Evolutionary conservation across 2,329 filamentous ascomycete species (phyloP), one percentile per base, ranked within the genome.

Genomic region (Colletotrichum lentis): DNA sequence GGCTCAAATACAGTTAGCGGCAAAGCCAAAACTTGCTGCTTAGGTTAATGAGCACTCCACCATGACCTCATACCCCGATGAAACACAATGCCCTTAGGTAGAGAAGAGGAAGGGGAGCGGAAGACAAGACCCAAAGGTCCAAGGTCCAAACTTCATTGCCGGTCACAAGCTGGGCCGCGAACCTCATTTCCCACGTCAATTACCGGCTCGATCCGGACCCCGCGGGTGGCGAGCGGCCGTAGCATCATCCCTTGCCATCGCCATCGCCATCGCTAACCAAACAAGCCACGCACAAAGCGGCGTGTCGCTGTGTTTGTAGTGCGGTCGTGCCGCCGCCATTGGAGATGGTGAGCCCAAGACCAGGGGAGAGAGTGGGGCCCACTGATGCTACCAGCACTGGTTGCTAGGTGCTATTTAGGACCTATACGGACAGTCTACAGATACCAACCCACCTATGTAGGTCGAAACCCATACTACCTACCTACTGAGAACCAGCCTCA

Each of bases 1-100:
- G 62, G 65, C 55, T 60, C 62, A 65, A 65, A 27, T 46, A 60
- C 49, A 50, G 54, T 64, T 58, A n/a, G 49, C 44, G n/a, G 24
- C 14, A 11, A 31, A 37, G 41, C 24, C 16, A 27, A 10, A 5
- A 20, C 10, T 27, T 18, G 24, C n/a, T 50, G 47, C 16, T 27
- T 57, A 16, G 58, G 44, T 46, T 46, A 41, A 56, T 27, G 20
- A 58, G 60, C 49, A 59, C 61, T 68, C 62, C 61, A 68, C 64
- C 64, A 69, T 64, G 67, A 68, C 67, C 58, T 68, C 67, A 69
- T 68, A 70, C 60, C 37, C 64, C 37, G 55, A 60, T 69, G 68
- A 70, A 70, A 70, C 68, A 67, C 43, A 20, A 37, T 41, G 44
- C 43, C 37, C 54, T 27, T 53, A 16, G 20, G 16, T 49, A 35